These are phyloP conservation scores for Oryza coarctata DNA, from an alignment of 176 grass and related monocot genomes.

Conservation along the genomic window DNA sequence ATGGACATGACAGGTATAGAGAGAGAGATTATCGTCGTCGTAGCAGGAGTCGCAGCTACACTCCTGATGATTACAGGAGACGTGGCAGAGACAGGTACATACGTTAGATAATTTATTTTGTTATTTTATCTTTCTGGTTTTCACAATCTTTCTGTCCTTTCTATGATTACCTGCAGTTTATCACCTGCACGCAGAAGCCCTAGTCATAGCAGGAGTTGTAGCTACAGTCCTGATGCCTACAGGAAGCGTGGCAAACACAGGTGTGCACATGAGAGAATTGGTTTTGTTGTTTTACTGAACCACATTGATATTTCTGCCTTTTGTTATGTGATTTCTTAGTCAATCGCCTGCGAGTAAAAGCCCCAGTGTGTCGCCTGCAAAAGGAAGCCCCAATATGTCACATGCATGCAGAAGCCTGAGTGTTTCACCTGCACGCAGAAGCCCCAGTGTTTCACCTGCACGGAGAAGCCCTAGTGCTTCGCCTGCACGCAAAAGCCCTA, in stretches of 20 bases:
- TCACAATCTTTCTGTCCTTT: neutral
- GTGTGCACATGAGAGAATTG: slow-evolving; percentile 24
- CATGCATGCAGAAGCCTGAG: neutral
- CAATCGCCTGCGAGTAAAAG: slow-evolving; percentile 29
- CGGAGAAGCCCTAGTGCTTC: slow-evolving; percentile 23
- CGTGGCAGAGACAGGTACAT: slow-evolving; percentile 65
- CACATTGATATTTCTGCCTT: neutral
- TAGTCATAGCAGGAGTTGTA: slow-evolving; percentile 61
- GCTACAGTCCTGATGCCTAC: slow-evolving; percentile 58
- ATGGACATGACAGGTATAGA: slow-evolving; percentile 50
- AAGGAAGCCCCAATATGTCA: slow-evolving; percentile 46
- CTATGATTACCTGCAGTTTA: slow-evolving; percentile 31
- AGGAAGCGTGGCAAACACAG: slow-evolving; percentile 55
- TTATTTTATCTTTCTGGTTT: slow-evolving; percentile 5
- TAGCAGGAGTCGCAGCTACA: slow-evolving; percentile 61
- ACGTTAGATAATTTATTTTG: slow-evolving; percentile 13
- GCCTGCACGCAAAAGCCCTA: slow-evolving; percentile 55
- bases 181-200: slow-evolving; percentile 44
- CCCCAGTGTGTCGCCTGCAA: slow-evolving; percentile 36
- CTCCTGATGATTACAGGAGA: slow-evolving; percentile 65
- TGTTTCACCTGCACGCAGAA: too few species aligned
- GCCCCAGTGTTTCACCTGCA: neutral
- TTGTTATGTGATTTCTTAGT: slow-evolving; percentile 33
- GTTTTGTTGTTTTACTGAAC: neutral
- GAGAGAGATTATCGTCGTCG: slow-evolving; percentile 50